These are phyloP conservation scores for Lipomyces mesembrius DNA, from an alignment of 805 yeast genomes.

Conservation along the genomic window DNA sequence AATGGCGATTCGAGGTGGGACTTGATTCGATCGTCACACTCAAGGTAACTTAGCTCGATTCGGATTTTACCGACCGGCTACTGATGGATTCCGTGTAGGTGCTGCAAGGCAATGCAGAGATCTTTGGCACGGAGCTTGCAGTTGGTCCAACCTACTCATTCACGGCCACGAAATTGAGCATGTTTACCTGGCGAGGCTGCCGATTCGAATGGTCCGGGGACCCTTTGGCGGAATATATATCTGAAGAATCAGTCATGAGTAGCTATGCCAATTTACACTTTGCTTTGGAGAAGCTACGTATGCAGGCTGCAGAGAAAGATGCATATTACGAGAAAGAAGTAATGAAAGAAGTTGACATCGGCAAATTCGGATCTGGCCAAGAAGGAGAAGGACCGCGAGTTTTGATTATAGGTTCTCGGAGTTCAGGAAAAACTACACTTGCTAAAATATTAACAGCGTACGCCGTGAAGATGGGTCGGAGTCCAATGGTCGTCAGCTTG, in stretches of 20 bases:
- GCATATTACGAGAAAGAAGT: conserved; percentile 44
- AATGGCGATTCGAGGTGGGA: conserved; percentile 79
- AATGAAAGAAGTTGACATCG: not conserved
- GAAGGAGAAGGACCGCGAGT: conserved; percentile 55
- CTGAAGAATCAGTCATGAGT: conserved; percentile 72
- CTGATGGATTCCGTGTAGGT: conserved; percentile 42
- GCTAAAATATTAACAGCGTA: conserved; percentile 72
- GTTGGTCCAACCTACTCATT: conserved; percentile 65
- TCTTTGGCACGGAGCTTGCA: conserved; percentile 92
- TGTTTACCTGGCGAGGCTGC: conserved; percentile 71
- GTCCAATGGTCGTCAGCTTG: conserved; percentile 76
- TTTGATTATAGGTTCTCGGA: conserved; percentile 71
- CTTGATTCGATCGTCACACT: conserved; percentile 56
- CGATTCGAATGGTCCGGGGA: conserved; percentile 54
- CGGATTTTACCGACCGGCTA: not conserved
- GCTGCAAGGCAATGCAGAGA: conserved; percentile 76
- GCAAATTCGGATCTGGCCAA: conserved; percentile 40
- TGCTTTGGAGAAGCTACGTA: conserved; percentile 65
- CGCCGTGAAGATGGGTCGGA: conserved; percentile 68
- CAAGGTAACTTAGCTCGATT: conserved; percentile 46
- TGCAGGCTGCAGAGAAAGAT: conserved; percentile 34
- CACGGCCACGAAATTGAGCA: conserved; percentile 57
- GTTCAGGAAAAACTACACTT: conserved; percentile 79
- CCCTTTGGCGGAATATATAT: conserved; percentile 57
- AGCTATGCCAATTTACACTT: conserved; percentile 72